A percentile compares a stretch with the other conserved stretches of the same genome.
These are phyloP conservation scores for Fusarium fujikuroi DNA, from an alignment of 2,329 filamentous ascomycete genomes.

Conservation along the genomic window DNA sequence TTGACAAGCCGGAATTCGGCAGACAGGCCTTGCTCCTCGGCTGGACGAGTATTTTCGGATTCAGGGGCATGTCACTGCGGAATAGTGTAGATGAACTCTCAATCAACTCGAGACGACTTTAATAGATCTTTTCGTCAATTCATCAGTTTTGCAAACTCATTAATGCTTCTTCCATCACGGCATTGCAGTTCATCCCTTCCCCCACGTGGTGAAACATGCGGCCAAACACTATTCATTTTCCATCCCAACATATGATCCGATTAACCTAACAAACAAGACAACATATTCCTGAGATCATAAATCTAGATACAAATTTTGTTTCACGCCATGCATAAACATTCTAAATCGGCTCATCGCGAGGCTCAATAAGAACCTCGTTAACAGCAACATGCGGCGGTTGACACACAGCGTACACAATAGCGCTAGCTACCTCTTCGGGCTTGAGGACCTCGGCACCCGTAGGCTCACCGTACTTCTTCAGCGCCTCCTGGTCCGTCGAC, in stretches of 20 bases:
- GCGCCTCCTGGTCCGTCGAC: slow-evolving; percentile 78
- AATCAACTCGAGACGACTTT: neutral
- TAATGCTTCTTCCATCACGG: slow-evolving; percentile 1
- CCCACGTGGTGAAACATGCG: slow-evolving; percentile 39
- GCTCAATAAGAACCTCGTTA: slow-evolving; percentile 84
- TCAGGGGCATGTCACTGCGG: neutral
- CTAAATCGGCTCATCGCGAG: slow-evolving; percentile 78
- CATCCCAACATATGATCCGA: slow-evolving; percentile 30
- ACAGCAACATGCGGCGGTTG: slow-evolving; percentile 81
- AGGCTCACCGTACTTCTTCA: slow-evolving; percentile 82
- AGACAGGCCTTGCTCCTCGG: neutral
- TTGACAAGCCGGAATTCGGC: slow-evolving; percentile 9
- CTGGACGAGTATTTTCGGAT: neutral
- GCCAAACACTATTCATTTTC: slow-evolving; percentile 18
- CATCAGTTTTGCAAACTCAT: slow-evolving; percentile 3
- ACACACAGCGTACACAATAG: slow-evolving; percentile 78
- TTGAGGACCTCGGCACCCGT: slow-evolving; percentile 80
- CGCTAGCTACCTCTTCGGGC: slow-evolving; percentile 75
- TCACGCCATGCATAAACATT: neutral
- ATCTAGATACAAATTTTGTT: slow-evolving; percentile 28
- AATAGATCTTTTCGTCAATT: slow-evolving; percentile 22
- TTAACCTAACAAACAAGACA: slow-evolving; percentile 24
- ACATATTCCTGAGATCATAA: slow-evolving; percentile 18
- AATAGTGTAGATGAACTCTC: neutral
- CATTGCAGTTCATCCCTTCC: slow-evolving; percentile 24